phyloP scores from a whole-genome alignment of 2,329 filamentous ascomycete genomes.

The Neurospora sp. region DNA sequence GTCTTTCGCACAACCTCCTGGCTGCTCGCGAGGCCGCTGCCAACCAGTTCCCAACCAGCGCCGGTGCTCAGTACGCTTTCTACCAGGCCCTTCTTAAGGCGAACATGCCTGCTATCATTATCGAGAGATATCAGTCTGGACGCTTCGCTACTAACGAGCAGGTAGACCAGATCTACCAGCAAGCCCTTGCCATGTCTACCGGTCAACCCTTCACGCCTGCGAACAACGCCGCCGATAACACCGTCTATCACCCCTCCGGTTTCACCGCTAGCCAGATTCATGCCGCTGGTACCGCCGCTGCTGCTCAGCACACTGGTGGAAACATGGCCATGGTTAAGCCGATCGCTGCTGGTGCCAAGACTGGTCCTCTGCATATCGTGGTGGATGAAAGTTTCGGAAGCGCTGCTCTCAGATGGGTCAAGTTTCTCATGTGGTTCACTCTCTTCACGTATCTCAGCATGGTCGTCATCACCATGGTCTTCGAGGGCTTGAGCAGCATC shows the following conservation, averaged over 20 bases:
- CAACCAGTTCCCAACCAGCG: conserved; percentile 83
- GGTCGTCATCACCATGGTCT: conserved; percentile 68
- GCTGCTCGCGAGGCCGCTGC: conserved; percentile 84
- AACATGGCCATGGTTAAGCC: conserved; percentile 48
- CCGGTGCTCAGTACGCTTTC: conserved; percentile 83
- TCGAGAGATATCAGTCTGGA: conserved; percentile 77
- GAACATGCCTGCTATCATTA: conserved; percentile 86
- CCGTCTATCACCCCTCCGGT: conserved; percentile 25
- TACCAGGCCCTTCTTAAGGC: conserved; percentile 85
- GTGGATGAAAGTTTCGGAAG: conserved; percentile 81
- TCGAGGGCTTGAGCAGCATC: conserved; percentile 71
- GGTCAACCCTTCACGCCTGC: conserved; percentile 9
- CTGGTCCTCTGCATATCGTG: conserved; percentile 85
- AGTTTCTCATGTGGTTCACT: conserved; percentile 71
- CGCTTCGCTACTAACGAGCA: conserved; percentile 72
- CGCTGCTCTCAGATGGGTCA: conserved; percentile 82
- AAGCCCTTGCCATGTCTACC: conserved; percentile 49
- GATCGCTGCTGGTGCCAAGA: conserved; percentile 62
- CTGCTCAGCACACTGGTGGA: conserved; percentile 58
- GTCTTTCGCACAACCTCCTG: conserved; percentile 55
- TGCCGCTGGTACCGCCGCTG: conserved; percentile 73
- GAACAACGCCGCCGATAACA: conserved; percentile 12
- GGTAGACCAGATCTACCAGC: conserved; percentile 70
- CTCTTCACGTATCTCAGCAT: conserved; percentile 72
- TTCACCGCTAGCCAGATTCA: conserved; percentile 58